Conservation (phyloP, 1,284 basidiomycete genomes). For the Leccinum pachyderme region DNA sequence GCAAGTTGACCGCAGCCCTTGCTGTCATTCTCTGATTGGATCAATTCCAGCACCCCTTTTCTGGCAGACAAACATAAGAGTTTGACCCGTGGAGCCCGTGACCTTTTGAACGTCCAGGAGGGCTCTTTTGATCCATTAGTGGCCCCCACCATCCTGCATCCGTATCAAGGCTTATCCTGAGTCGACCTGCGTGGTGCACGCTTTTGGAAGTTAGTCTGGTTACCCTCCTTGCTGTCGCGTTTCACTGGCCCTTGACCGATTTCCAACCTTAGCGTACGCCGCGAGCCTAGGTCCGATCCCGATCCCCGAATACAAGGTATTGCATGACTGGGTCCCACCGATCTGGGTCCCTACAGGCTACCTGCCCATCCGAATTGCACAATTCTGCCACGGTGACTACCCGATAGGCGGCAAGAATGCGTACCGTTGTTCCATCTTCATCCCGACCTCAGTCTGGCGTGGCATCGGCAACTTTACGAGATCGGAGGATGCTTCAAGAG, state of each 20-base stretch:
- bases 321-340: conserved; percentile 1
- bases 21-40: too few species aligned
- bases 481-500: conserved; percentile 10
- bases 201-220: neutral
- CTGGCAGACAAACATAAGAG: too few species aligned
- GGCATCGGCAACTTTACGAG: conserved; percentile 25
- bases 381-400: conserved; percentile 14
- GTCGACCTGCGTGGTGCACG: neutral
- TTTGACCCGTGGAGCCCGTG: too few species aligned
- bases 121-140: too few species aligned
- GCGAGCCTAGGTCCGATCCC: neutral
- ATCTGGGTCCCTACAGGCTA: conserved; percentile 11
- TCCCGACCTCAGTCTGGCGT: conserved; percentile 20
- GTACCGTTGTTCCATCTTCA: conserved; percentile 26
- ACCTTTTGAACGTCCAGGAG: too few species aligned
- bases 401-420: conserved; percentile 4
- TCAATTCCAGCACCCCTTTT: too few species aligned
- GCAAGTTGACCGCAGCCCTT: too few species aligned
- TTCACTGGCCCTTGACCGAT: too few species aligned
- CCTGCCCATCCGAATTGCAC: conserved; percentile 18
- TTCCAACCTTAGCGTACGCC: conserved; percentile 9
- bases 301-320: conserved; percentile 4
- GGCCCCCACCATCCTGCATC: neutral
- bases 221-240: too few species aligned
- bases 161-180: neutral